Conservation (phyloP, 768 basidiomycete genomes). For the Leccinum ochraceum region DNA sequence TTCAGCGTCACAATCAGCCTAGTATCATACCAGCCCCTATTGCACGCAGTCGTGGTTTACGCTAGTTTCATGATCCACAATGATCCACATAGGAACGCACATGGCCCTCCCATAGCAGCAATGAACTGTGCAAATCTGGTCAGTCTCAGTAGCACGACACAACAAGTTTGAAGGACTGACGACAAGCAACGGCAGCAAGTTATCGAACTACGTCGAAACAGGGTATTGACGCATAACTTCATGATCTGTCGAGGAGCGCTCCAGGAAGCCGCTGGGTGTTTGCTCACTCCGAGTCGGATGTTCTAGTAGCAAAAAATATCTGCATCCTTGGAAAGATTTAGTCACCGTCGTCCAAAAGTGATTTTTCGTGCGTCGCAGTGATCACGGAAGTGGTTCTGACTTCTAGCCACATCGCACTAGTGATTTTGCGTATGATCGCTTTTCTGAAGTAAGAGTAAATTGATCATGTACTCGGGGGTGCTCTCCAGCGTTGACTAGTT, state of each 20-base stretch:
- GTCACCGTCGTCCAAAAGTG: not conserved
- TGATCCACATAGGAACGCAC: not conserved
- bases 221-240: slow-evolving; percentile 8
- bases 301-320: slow-evolving; percentile 5
- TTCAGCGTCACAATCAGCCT: not conserved
- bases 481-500: not conserved
- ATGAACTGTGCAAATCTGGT: slow-evolving; percentile 1
- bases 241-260: not conserved
- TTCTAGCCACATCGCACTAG: slow-evolving; percentile 3
- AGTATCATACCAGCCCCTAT: slow-evolving; percentile 5
- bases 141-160: not conserved
- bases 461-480: not conserved
- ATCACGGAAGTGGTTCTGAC: not conserved
- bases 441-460: not conserved
- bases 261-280: not conserved
- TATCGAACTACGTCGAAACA: not conserved
- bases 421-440: no score
- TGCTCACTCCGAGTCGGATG: slow-evolving; percentile 7
- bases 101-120: slow-evolving; percentile 5
- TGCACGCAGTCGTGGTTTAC: not conserved
- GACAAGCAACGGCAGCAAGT: not conserved
- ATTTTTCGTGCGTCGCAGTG: not conserved
- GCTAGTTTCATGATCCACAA: not conserved
- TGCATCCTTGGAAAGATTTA: slow-evolving; percentile 4
- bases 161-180: not conserved